phyloP scores from a whole-genome alignment of 2,329 filamentous ascomycete species.

The Aspergillus felis region DNA sequence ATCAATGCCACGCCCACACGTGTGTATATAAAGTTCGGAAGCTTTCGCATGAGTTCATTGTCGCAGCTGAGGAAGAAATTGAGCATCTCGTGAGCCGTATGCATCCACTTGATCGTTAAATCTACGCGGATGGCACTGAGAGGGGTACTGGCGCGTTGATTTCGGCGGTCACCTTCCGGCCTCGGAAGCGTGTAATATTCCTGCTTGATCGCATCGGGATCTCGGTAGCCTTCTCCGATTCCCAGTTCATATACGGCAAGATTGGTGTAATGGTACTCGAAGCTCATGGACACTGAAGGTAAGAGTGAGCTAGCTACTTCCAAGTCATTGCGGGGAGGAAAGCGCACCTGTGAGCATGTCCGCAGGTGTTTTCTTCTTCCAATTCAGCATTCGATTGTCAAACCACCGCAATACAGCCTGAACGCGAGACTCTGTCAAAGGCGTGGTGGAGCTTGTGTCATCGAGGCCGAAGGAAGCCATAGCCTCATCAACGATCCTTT shows the following conservation, averaged over 20 bases:
- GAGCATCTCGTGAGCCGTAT: constrained; percentile 31
- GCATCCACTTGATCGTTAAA: constrained; percentile 37
- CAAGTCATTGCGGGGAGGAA: neutral
- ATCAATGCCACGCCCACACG: constrained; percentile 29
- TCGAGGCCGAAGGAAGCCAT: constrained; percentile 35
- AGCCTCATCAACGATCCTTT: constrained; percentile 32
- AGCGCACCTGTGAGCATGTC: constrained; percentile 29
- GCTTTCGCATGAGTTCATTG: constrained; percentile 29
- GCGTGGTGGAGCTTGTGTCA: constrained; percentile 29
- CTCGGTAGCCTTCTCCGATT: constrained; percentile 28
- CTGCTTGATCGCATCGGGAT: constrained; percentile 31
- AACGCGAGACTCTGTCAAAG: constrained; percentile 30
- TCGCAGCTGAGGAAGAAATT: constrained; percentile 30
- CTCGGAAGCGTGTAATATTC: constrained; percentile 32
- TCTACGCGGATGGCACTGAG: constrained; percentile 34
- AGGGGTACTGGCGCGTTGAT: constrained; percentile 7
- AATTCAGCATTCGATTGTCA: constrained; percentile 32
- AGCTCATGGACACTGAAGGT: constrained; percentile 10
- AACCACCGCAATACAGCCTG: constrained; percentile 34
- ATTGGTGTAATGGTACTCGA: constrained; percentile 14
- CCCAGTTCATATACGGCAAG: constrained; percentile 12
- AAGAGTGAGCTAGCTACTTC: neutral
- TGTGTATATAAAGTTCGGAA: constrained; percentile 33
- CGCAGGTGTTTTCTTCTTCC: constrained; percentile 25
- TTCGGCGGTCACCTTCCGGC: constrained; percentile 12